These are phyloP conservation scores for Termitomyces heimii DNA, from an alignment of 768 basidiomycete genomes.

Conservation along the genomic window DNA sequence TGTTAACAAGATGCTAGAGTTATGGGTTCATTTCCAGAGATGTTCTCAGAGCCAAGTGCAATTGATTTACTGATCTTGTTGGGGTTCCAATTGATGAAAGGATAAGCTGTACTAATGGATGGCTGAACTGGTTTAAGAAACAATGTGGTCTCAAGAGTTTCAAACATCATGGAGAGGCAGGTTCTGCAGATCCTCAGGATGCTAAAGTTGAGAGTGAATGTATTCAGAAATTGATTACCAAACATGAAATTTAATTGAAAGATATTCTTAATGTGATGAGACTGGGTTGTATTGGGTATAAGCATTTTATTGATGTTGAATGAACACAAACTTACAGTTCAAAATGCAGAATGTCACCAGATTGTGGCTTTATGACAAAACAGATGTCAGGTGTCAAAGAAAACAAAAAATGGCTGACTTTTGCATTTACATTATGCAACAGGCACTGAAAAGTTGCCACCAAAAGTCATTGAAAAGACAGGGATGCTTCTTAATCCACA, in stretches of 20 bases:
- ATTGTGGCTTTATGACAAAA: neutral
- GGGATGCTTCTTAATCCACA: too few species aligned
- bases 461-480: too few species aligned
- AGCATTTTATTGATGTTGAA: too few species aligned
- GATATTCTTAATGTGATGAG: too few species aligned
- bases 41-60: too few species aligned
- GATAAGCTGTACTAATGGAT: conserved; percentile 18
- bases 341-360: conserved; percentile 2
- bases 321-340: neutral
- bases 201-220: conserved; percentile 20
- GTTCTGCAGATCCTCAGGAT: conserved; percentile 16
- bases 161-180: conserved; percentile 26
- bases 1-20: conserved; percentile 1
- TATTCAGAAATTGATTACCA: conserved; percentile 8
- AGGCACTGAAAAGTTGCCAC: neutral
- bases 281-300: too few species aligned
- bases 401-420: neutral
- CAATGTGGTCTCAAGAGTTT: conserved; percentile 18
- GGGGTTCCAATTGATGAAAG: too few species aligned
- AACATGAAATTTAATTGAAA: too few species aligned
- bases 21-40: conserved; percentile 17
- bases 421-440: neutral
- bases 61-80: too few species aligned
- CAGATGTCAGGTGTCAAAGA: neutral
- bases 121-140: conserved; percentile 22